phyloP scores from a whole-genome alignment of 2,329 filamentous ascomycete species.

The Colletotrichum orchidophilum region DNA sequence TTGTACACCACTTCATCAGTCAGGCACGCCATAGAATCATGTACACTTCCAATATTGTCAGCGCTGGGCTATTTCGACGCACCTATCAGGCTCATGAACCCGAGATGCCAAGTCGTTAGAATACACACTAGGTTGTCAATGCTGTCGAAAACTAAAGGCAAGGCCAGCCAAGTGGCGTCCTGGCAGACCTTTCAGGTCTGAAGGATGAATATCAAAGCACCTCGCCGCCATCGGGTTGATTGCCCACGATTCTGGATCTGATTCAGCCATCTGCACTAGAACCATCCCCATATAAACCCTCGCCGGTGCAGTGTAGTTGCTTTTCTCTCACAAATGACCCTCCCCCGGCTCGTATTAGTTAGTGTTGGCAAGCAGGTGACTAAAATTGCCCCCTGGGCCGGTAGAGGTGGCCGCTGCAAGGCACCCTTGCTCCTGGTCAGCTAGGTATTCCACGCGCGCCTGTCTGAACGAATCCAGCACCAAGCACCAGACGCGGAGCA shows the following conservation, averaged over 20 bases:
- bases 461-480: background rate
- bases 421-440: background rate
- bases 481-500: background rate
- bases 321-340: slow-evolving; percentile 6
- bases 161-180: slow-evolving; percentile 8
- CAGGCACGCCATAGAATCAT: background rate
- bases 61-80: background rate
- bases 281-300: background rate
- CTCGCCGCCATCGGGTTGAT: background rate
- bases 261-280: slow-evolving; percentile 1
- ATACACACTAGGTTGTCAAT: background rate
- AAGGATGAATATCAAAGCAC: background rate
- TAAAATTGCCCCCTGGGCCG: slow-evolving; percentile 11
- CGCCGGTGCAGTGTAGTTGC: slow-evolving; percentile 3
- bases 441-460: background rate
- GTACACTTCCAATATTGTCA: slow-evolving; percentile 14
- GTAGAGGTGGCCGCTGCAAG: slow-evolving; percentile 1
- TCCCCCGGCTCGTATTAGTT: slow-evolving; percentile 17
- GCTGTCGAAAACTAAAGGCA: background rate
- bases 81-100: background rate
- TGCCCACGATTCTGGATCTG: background rate
- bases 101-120: background rate
- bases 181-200: background rate
- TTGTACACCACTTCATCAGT: slow-evolving; percentile 15
- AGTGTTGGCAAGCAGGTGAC: background rate